A percentile compares a stretch with the other conserved stretches of the same genome.
phyloP scores from a whole-genome alignment of 352 stramenopile genomes.

The Phytophthora sp. region DNA sequence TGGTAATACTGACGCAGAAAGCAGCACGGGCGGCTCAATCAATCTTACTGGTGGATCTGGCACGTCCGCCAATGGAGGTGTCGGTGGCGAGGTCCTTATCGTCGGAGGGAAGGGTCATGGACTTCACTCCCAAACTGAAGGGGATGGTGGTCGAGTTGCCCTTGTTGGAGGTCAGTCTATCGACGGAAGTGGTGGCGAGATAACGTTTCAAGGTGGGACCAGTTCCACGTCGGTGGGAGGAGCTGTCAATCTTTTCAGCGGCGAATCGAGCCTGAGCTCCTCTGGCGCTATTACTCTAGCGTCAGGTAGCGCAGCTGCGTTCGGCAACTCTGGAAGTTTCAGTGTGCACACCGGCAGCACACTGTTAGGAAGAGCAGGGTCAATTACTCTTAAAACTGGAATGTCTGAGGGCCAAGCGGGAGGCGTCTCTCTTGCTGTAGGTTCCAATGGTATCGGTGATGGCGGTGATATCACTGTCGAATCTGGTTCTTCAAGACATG shows the following conservation, averaged over 20 bases:
- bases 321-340: conserved; percentile 52
- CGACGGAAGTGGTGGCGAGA: conserved; percentile 40
- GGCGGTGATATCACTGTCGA: conserved; percentile 58
- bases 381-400: conserved; percentile 55
- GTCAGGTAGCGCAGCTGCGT: conserved; percentile 39
- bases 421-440: conserved; percentile 43
- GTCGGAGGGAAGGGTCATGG: conserved; percentile 42
- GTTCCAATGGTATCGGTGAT: conserved; percentile 49
- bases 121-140: conserved; percentile 41
- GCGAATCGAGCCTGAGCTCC: conserved; percentile 46
- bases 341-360: conserved; percentile 44
- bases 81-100: conserved; percentile 49
- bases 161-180: conserved; percentile 46
- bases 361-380: conserved; percentile 41
- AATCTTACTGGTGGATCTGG: conserved; percentile 48
- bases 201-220: conserved; percentile 39
- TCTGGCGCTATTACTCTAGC: conserved; percentile 50
- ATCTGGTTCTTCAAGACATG: conserved; percentile 52
- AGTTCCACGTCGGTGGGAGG: conserved; percentile 57
- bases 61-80: conserved; percentile 52
- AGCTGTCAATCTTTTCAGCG: conserved; percentile 43
- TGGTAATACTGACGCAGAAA: conserved; percentile 37
- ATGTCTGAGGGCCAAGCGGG: conserved; percentile 45
- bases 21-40: conserved; percentile 38
- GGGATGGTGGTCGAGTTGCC: conserved; percentile 38